Evolutionary conservation across 495 filamentous ascomycete species (phyloP).

Genomic region (Penicillium verhagenii): DNA sequence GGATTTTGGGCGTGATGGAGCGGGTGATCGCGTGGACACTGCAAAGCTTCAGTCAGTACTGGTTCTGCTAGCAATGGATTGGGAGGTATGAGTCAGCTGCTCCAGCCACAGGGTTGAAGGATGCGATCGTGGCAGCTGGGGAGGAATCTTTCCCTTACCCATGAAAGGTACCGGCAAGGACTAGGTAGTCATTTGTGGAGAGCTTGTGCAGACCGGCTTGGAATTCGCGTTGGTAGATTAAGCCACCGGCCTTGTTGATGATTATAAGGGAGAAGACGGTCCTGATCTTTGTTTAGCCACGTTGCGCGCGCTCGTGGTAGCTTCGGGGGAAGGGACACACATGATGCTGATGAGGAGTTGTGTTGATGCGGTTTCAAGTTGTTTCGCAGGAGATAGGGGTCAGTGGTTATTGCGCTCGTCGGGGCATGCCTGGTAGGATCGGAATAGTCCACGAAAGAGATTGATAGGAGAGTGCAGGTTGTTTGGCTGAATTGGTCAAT

Average conservation of each 20-base stretch:
- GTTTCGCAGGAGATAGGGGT: slow-evolving; percentile 4
- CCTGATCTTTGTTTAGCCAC: slow-evolving; percentile 58
- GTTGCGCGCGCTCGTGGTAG: slow-evolving; percentile 6
- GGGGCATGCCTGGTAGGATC: slow-evolving; percentile 14
- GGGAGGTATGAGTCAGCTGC: no score
- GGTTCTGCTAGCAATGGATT: no score
- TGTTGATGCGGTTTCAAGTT: slow-evolving; percentile 16
- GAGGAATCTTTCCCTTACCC: slow-evolving; percentile 59
- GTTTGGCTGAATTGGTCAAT: background rate
- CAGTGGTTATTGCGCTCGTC: slow-evolving; percentile 7
- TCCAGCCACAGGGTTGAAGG: no score
- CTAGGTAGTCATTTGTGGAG: slow-evolving; percentile 89
- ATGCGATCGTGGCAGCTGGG: slow-evolving; percentile 3
- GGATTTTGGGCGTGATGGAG: slow-evolving; percentile 62
- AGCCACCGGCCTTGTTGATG: slow-evolving; percentile 96
- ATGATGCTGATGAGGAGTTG: slow-evolving; percentile 13
- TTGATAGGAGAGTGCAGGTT: background rate
- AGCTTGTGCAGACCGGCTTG: slow-evolving; percentile 79
- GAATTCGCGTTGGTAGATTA: slow-evolving; percentile 95
- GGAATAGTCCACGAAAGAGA: background rate
- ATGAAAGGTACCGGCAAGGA: slow-evolving; percentile 97
- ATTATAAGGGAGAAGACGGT: slow-evolving; percentile 91
- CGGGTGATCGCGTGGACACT: slow-evolving; percentile 88
- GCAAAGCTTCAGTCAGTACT: background rate
- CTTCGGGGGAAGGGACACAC: slow-evolving; percentile 14